phyloP scores from a whole-genome alignment of 2,329 filamentous ascomycete species.

The Phyllosticta citrichinensis region DNA sequence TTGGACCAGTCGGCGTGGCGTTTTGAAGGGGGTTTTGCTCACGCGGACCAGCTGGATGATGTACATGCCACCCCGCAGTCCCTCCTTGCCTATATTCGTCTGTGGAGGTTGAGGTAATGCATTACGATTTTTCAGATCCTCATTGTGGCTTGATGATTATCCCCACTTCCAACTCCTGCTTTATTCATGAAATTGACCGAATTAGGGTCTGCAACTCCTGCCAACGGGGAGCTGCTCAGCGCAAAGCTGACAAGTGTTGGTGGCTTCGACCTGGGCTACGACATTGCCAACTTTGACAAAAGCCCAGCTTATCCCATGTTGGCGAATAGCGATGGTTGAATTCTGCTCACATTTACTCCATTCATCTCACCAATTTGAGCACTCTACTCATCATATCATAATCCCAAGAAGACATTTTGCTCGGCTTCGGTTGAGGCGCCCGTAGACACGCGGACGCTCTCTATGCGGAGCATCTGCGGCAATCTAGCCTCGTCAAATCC shows the following conservation, averaged over 20 bases:
- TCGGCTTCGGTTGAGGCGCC: not conserved
- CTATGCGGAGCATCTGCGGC: not conserved
- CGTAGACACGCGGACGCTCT: not conserved
- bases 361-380: not conserved
- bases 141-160: not conserved
- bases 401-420: not conserved
- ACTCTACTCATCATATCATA: not conserved
- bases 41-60: not conserved
- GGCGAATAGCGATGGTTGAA: not conserved
- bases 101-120: not conserved
- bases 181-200: not conserved
- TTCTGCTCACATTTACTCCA: not conserved
- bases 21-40: not conserved
- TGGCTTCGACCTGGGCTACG: not conserved
- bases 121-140: not conserved
- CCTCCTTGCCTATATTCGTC: not conserved
- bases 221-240: not conserved
- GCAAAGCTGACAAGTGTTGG: not conserved
- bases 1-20: not conserved
- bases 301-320: not conserved
- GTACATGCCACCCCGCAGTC: not conserved
- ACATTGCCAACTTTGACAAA: not conserved
- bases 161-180: not conserved
- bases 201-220: not conserved
- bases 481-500: not conserved